A percentile compares a stretch with the other conserved stretches of the same genome.
These are phyloP conservation scores for Metschnikowia koreensis DNA, from an alignment of 805 yeast species.

Conservation along the genomic window DNA sequence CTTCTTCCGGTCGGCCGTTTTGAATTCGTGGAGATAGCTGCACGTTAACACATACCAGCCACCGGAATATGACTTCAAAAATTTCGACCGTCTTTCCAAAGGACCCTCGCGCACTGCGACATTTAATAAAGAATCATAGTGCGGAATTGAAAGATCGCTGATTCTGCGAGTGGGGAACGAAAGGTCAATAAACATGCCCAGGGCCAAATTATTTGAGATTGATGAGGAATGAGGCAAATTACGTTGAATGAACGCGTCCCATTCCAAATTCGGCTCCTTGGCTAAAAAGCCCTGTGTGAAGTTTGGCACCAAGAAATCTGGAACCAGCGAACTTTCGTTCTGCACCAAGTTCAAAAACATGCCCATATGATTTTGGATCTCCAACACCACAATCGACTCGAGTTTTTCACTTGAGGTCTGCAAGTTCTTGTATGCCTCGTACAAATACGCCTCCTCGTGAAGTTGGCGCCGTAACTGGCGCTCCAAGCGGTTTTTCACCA, in stretches of 20 bases:
- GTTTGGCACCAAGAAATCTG: constrained; percentile 62
- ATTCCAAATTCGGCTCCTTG: constrained; percentile 78
- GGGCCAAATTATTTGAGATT: constrained; percentile 24
- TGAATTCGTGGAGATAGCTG: constrained; percentile 85
- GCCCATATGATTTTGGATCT: constrained; percentile 78
- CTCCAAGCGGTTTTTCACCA: constrained; percentile 70
- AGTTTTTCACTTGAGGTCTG: constrained; percentile 86
- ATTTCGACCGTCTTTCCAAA: constrained; percentile 88
- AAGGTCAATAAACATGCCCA: constrained; percentile 42
- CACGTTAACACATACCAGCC: constrained; percentile 93
- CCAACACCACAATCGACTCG: constrained; percentile 80
- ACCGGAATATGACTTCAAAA: constrained; percentile 81
- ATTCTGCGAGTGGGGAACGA: constrained; percentile 36
- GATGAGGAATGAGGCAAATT: constrained; percentile 46
- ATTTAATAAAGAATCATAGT: constrained; percentile 68
- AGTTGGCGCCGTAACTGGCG: constrained; percentile 75
- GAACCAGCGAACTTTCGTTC: constrained; percentile 69
- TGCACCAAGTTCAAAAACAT: constrained; percentile 69
- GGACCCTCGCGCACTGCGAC: constrained; percentile 66
- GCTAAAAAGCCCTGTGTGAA: constrained; percentile 57
- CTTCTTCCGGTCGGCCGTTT: constrained; percentile 73
- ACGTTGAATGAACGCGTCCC: constrained; percentile 78
- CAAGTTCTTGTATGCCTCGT: constrained; percentile 84
- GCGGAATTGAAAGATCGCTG: constrained; percentile 59
- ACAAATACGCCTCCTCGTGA: constrained; percentile 78